Base-by-base conservation (phyloP, 148 eudicot species). In the Dysphania ambrosioides region DNA sequence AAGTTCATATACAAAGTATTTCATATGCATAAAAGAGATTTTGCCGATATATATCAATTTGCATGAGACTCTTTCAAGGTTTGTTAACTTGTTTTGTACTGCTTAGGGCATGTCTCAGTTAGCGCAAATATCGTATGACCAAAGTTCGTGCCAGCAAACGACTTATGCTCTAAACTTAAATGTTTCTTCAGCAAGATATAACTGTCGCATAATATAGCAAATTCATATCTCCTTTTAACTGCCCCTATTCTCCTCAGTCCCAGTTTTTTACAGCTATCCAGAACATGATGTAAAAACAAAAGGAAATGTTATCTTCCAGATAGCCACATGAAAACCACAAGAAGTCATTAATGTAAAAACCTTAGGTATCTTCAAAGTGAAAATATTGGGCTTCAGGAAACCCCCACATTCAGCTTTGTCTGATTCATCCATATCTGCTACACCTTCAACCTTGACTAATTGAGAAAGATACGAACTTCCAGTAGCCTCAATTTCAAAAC, bases 281-380 rank as follows among this genome's bases (percentile, higher is more conserved):
- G n/a, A n/a, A n/a, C n/a, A n/a, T n/a, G n/a, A n/a, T n/a, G n/a
- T n/a, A n/a, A n/a, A n/a, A n/a, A n/a, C n/a, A n/a, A n/a, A n/a
- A n/a, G n/a, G n/a, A n/a, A n/a, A n/a, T n/a, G n/a, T n/a, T n/a
- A n/a, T n/a, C n/a, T n/a, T n/a, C n/a, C n/a, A n/a, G n/a, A n/a
- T n/a, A 67, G 27, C 29, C 44, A 42, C 55, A 70, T 40, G 56
- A 44, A 47, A 60, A 71, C 40, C 5, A 70, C 9, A 38, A 27
- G 16, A 13, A 29, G 36, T 47, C 15, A 26, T 66, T 21, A 62
- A 58, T 11, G 21, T n/a, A 65, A 60, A n/a, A 59, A 95, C 98
- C 96, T 85, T 81, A 9, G 97, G 88, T 74, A 95, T 82, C 83
- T 84, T 92, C 76, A 92, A 27, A 32, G 93, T 88, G 84, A 82